Evolutionary conservation across 2,329 filamentous ascomycete genomes (phyloP), one percentile per base, ranked within the genome.

Genomic region (Verticillium alfalfae): DNA sequence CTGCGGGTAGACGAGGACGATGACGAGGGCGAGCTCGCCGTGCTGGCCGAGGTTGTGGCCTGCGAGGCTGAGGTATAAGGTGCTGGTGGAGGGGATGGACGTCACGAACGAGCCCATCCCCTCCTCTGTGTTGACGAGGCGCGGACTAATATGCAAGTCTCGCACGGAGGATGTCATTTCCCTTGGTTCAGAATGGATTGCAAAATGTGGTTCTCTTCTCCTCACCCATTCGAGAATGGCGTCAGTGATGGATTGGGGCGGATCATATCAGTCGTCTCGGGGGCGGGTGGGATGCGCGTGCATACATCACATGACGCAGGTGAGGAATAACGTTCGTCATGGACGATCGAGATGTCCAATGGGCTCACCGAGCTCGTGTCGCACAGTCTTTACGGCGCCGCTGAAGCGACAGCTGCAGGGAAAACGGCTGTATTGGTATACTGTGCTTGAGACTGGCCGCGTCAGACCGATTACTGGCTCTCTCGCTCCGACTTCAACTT

Each of bases 401-500:
- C 26, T 31, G 26, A 31, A 5, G 26, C 26, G 26, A 31, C 5
- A 5, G 26, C 26, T 31, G 26, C 26, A 31, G 26, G 26, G 5
- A 31, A 31, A 31, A 5, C 5, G 26, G 26, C 26, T 31, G 5
- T 31, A 31, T 31, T 31, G 12, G 15, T 13, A 1, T 39, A 12
- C 38, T 39, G 13, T 31, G 26, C 26, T 5, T 31, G 26, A 31
- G 26, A 31, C 26, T 31, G 26, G 26, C 26, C 26, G 5, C 26
- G 3, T 31, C 26, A 31, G 26, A 31, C 26, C 26, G 26, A 31
- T 18, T 52, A 22, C 9, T 52, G 45, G 18, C 45, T 63, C 56
- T 73, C 70, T 22, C 71, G 64, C 39, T 70, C 71, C 0, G 66
- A 68, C 57, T 70, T 69, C 67, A 75, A 64, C 62, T 73, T 70